A percentile compares a stretch with the other conserved stretches of the same genome.
phyloP scores from a whole-genome alignment of 306 rosid genomes.

The Acacia confusa region DNA sequence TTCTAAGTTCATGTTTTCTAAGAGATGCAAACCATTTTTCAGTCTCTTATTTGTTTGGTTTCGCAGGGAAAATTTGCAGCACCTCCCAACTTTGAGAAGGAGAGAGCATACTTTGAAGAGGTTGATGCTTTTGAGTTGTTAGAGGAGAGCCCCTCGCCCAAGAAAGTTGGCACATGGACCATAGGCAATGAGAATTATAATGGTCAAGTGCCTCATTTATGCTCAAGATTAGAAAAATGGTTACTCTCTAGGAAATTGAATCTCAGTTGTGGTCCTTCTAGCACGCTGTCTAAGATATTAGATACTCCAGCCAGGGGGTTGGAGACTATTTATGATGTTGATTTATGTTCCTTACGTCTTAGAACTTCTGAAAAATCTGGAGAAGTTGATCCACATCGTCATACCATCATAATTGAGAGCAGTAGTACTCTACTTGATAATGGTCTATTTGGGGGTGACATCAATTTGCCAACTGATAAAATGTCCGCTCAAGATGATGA shows the following conservation, averaged over 20 bases:
- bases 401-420: neutral
- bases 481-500: conserved; percentile 31
- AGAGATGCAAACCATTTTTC: neutral
- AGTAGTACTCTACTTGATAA: neutral
- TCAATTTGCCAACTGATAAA: conserved; percentile 22
- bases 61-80: conserved; percentile 54
- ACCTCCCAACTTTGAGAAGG: conserved; percentile 65
- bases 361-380: conserved; percentile 40
- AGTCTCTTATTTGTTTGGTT: conserved; percentile 17
- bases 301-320: conserved; percentile 50
- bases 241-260: conserved; percentile 56
- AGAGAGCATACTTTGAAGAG: conserved; percentile 72
- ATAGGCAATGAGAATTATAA: conserved; percentile 37
- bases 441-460: conserved; percentile 30
- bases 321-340: conserved; percentile 40
- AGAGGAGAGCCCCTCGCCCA: conserved; percentile 98
- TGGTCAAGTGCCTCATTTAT: conserved; percentile 54
- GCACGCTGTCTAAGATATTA: conserved; percentile 74
- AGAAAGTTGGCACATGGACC: conserved; percentile 67
- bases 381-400: conserved; percentile 31
- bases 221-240: conserved; percentile 80
- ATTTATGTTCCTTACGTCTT: conserved; percentile 31
- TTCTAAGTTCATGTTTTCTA: conserved; percentile 2
- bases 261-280: conserved; percentile 55
- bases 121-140: conserved; percentile 89